Evolutionary conservation across 805 yeast species (phyloP).

Genomic region (Zygoascus tannicola): DNA sequence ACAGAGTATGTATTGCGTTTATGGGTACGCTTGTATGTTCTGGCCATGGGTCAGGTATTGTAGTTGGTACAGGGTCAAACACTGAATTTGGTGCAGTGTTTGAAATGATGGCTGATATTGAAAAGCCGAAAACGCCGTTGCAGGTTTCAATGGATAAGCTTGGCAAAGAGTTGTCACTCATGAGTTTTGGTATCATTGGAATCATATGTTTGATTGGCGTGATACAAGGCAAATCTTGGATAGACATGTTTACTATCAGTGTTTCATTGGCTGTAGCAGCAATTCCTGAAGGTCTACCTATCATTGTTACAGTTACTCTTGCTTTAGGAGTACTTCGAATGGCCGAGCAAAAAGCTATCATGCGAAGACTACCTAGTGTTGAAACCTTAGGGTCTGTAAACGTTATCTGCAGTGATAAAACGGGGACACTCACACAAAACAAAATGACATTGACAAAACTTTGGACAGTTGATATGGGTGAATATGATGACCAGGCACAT

Average conservation of each 20-base stretch:
- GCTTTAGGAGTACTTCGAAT: conserved; percentile 94
- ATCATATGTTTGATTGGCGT: conserved; percentile 86
- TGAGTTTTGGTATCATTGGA: conserved; percentile 83
- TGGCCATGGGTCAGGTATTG: conserved; percentile 92
- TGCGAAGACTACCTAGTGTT: conserved; percentile 86
- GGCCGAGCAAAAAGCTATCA: conserved; percentile 93
- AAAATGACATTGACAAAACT: conserved; percentile 82
- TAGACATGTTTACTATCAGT: conserved; percentile 96
- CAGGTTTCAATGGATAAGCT: conserved; percentile 92
- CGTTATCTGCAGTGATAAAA: conserved; percentile 86
- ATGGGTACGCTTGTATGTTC: conserved; percentile 98
- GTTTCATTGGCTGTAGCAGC: conserved; percentile 98
- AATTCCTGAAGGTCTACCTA: conserved; percentile 97
- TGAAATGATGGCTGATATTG: conserved; percentile 90
- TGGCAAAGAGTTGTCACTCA: conserved; percentile 80
- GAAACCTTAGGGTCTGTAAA: conserved; percentile 93
- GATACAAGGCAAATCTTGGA: conserved; percentile 86
- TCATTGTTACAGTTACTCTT: conserved; percentile 92
- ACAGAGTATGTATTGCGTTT: conserved; percentile 71
- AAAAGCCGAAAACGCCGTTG: conserved; percentile 95
- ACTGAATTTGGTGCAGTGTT: conserved; percentile 94
- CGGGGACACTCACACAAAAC: conserved; percentile 83
- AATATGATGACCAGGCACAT: conserved; percentile 3
- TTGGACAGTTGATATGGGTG: conserved; percentile 57
- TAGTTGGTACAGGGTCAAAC: conserved; percentile 77